Conservation (phyloP, 306 rosid species). For the Castanea mollissima region DNA sequence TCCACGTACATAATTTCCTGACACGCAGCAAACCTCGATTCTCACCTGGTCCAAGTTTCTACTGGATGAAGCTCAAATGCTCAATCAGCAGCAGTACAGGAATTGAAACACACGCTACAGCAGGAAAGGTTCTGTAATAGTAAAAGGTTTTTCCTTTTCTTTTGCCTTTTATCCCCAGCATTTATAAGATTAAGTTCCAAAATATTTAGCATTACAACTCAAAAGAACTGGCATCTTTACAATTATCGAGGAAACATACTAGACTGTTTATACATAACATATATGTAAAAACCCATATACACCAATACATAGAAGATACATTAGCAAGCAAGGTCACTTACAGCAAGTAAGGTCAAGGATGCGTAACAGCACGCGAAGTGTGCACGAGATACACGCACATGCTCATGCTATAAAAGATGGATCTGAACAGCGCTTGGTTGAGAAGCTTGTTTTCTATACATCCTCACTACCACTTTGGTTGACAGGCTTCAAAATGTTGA, state of each 20-base stretch:
- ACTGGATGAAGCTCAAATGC: no score
- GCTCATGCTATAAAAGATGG: background rate
- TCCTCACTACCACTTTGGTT: slow-evolving; percentile 27
- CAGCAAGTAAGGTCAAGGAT: background rate
- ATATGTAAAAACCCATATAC: slow-evolving; percentile 11
- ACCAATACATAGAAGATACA: background rate
- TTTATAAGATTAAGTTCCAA: background rate
- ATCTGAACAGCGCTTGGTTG: background rate
- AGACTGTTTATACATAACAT: background rate
- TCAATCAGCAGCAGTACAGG: no score
- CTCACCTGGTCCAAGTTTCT: no score
- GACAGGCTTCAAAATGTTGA: slow-evolving; percentile 50
- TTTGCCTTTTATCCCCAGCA: background rate
- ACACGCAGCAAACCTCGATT: no score
- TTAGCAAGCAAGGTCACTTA: background rate
- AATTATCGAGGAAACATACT: slow-evolving; percentile 7
- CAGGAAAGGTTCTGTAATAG: no score
- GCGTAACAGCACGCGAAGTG: background rate
- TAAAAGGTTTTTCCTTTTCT: background rate
- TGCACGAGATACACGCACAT: background rate
- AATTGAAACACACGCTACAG: no score
- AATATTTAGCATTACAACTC: background rate
- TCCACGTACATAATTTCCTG: no score
- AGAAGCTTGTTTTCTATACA: slow-evolving; percentile 20
- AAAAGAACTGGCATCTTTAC: background rate